Conservation (phyloP, 768 basidiomycete genomes). For the Kwoniella botswanensis region DNA sequence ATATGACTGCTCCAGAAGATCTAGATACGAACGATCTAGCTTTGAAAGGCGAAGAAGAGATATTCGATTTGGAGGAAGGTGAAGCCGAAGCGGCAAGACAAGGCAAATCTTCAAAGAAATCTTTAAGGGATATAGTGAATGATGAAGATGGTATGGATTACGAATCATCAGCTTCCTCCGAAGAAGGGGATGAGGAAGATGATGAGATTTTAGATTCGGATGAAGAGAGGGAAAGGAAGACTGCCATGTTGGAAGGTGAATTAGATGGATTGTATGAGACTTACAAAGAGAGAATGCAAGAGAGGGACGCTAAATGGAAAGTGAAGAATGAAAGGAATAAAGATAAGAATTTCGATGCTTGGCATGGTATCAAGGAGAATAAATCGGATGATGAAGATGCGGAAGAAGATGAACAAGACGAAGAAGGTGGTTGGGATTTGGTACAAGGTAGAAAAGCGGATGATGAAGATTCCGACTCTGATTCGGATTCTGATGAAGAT, state of each 20-base stretch:
- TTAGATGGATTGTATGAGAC: slow-evolving; percentile 86
- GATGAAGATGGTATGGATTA: slow-evolving; percentile 60
- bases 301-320: slow-evolving; percentile 84
- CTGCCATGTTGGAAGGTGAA: slow-evolving; percentile 75
- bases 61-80: slow-evolving; percentile 79
- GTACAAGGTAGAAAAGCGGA: slow-evolving; percentile 52
- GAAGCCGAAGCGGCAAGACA: slow-evolving; percentile 61
- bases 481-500: slow-evolving; percentile 63
- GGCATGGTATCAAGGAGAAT: slow-evolving; percentile 70
- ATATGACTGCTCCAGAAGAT: slow-evolving; percentile 97
- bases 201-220: slow-evolving; percentile 64
- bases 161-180: slow-evolving; percentile 58
- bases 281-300: slow-evolving; percentile 78
- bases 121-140: slow-evolving; percentile 61
- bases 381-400: slow-evolving; percentile 42
- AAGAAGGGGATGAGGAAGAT: slow-evolving; percentile 50
- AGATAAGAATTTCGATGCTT: slow-evolving; percentile 75
- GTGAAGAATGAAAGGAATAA: slow-evolving; percentile 76
- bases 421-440: slow-evolving; percentile 60
- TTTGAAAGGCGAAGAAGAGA: slow-evolving; percentile 73
- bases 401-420: slow-evolving; percentile 56
- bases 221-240: slow-evolving; percentile 68
- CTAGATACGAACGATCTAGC: slow-evolving; percentile 75
- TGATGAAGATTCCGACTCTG: slow-evolving; percentile 45
- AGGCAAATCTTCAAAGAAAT: slow-evolving; percentile 58